These are phyloP conservation scores for Ochetophila trinervis DNA, from an alignment of 306 rosid species.

Conservation along the genomic window DNA sequence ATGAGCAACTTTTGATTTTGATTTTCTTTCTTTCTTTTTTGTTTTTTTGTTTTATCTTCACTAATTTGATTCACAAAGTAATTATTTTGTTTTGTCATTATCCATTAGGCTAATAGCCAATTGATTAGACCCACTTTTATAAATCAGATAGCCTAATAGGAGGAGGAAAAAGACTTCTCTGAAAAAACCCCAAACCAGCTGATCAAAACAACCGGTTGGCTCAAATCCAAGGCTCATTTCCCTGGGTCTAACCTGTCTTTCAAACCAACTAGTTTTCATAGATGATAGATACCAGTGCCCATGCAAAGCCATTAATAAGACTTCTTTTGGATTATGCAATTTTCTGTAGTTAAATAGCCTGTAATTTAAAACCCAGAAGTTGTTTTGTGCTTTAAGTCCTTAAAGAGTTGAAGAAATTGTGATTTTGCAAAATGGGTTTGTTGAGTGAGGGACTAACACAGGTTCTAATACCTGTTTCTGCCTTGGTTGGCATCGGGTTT, in stretches of 20 bases:
- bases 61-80: neutral
- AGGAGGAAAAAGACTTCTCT: neutral
- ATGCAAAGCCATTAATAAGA: neutral
- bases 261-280: conserved; percentile 38
- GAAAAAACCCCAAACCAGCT: conserved; percentile 21
- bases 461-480: conserved; percentile 53
- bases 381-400: conserved; percentile 1
- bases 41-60: neutral
- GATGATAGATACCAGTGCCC: conserved; percentile 19
- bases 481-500: conserved; percentile 54
- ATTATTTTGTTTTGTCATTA: conserved; percentile 9
- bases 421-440: conserved; percentile 44
- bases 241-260: conserved; percentile 32
- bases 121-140: conserved; percentile 11
- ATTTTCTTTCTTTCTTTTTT: too few relatives aligned
- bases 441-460: conserved; percentile 53
- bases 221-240: conserved; percentile 2
- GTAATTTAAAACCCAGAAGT: conserved; percentile 12
- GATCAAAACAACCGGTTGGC: conserved; percentile 41
- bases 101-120: neutral
- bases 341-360: conserved; percentile 4
- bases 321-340: neutral
- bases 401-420: conserved; percentile 14
- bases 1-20: too few relatives aligned
- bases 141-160: neutral